Percentiles rank a stretch among this genome's conserved stretches.
phyloP scores from a whole-genome alignment of 1,284 basidiomycete species.

The Rugosomyces carneus region DNA sequence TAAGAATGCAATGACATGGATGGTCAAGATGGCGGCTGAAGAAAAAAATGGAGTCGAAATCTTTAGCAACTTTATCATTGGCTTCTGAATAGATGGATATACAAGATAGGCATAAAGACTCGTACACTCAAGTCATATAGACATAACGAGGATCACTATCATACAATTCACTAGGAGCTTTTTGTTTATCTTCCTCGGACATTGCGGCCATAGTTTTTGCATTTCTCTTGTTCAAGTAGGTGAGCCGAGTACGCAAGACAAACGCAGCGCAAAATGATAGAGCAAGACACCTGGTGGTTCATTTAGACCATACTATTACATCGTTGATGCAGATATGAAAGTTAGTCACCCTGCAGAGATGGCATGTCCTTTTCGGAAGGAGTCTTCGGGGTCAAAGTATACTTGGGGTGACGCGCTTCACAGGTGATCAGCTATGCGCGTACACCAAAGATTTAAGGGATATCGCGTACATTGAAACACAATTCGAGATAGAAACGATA shows the following conservation, averaged over 20 bases:
- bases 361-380: slow-evolving; percentile 46
- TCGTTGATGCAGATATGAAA: neutral
- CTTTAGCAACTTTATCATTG: too few species aligned
- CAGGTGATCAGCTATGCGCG: neutral
- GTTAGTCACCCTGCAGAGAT: slow-evolving; percentile 39
- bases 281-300: slow-evolving; percentile 32
- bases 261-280: slow-evolving; percentile 35
- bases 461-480: slow-evolving; percentile 43
- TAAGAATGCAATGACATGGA: too few species aligned
- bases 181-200: slow-evolving; percentile 24
- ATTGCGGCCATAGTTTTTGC: slow-evolving; percentile 20
- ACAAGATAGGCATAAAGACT: too few species aligned
- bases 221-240: slow-evolving; percentile 33
- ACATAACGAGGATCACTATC: slow-evolving; percentile 43
- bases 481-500: slow-evolving; percentile 51
- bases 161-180: slow-evolving; percentile 29
- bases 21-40: too few species aligned
- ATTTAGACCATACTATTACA: neutral
- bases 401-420: slow-evolving; percentile 50
- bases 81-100: too few species aligned
- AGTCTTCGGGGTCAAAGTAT: slow-evolving; percentile 46
- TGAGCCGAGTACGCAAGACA: slow-evolving; percentile 35
- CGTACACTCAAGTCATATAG: slow-evolving; percentile 31
- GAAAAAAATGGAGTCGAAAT: too few species aligned
- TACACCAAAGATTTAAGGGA: neutral